These are phyloP conservation scores for Candida krabiensis DNA, from an alignment of 805 yeast species.

Conservation along the genomic window DNA sequence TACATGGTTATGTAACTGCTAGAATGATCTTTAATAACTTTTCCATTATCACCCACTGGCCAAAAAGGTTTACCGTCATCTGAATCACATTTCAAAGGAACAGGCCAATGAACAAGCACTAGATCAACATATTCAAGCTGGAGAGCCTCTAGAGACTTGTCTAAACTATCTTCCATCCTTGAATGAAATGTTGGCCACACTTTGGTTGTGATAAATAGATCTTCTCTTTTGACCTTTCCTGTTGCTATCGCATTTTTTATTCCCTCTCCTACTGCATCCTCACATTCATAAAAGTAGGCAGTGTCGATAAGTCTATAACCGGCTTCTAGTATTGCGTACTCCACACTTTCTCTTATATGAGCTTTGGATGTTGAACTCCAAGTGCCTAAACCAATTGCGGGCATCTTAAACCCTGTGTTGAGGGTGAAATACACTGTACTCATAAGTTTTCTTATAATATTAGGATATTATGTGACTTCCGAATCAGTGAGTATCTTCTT, in stretches of 20 bases:
- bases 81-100: constrained; percentile 30
- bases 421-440: constrained; percentile 6
- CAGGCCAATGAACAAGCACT: constrained; percentile 48
- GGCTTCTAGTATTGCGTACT: constrained; percentile 15
- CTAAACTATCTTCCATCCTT: constrained; percentile 35
- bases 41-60: constrained; percentile 26
- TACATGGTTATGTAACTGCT: constrained; percentile 65
- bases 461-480: too few species aligned
- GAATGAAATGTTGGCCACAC: constrained; percentile 26
- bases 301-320: constrained; percentile 46
- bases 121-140: constrained; percentile 45
- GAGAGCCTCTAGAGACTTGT: constrained; percentile 37
- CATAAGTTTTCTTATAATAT: too few species aligned
- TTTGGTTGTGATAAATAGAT: constrained; percentile 22
- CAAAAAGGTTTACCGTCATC: constrained; percentile 18
- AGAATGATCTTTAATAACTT: constrained; percentile 16
- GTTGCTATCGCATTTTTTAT: constrained; percentile 20
- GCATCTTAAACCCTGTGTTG: constrained; percentile 22
- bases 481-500: too few species aligned
- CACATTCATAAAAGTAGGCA: constrained; percentile 41
- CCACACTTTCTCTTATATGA: constrained; percentile 17
- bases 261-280: constrained; percentile 42
- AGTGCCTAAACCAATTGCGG: constrained; percentile 26
- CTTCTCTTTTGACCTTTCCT: constrained; percentile 13
- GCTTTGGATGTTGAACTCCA: constrained; percentile 10